Evolutionary conservation across 441 rosid genomes (phyloP).

Genomic region (Eruca vesicaria): DNA sequence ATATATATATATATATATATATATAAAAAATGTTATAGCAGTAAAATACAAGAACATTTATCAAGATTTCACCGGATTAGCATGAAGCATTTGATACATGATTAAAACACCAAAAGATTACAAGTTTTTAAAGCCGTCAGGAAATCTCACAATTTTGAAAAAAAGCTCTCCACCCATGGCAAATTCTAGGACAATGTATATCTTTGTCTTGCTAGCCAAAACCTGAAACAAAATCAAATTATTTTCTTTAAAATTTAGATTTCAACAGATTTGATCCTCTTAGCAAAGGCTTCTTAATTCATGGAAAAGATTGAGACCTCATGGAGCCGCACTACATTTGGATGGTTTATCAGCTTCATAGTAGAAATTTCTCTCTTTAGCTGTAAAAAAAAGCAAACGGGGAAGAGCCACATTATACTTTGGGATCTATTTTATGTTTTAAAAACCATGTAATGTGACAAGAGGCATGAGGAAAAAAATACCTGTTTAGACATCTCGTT

Average conservation of each 20-base stretch:
- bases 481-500: conserved; percentile 98
- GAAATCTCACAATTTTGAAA: conserved; percentile 78
- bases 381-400: conserved; percentile 39
- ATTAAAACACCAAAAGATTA: not conserved
- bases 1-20: not conserved
- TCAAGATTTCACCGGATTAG: not conserved
- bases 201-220: conserved; percentile 96
- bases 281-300: not conserved
- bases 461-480: conserved; percentile 1
- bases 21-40: not conserved
- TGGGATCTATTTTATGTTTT: too few species aligned
- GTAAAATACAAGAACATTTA: not conserved
- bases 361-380: conserved; percentile 81
- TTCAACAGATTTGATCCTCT: not conserved
- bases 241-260: not conserved
- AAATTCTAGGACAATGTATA: conserved; percentile 81
- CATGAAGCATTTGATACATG: conserved; percentile 32
- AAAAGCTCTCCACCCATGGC: conserved; percentile 93
- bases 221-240: conserved; percentile 49
- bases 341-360: conserved; percentile 93
- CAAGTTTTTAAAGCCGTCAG: not conserved
- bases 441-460: not conserved
- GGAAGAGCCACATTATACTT: too few species aligned
- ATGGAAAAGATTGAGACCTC: conserved; percentile 61
- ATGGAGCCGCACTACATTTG: conserved; percentile 73